Evolutionary conservation across 495 filamentous ascomycete species (phyloP).

Genomic region (Evansstolkia leycettana): DNA sequence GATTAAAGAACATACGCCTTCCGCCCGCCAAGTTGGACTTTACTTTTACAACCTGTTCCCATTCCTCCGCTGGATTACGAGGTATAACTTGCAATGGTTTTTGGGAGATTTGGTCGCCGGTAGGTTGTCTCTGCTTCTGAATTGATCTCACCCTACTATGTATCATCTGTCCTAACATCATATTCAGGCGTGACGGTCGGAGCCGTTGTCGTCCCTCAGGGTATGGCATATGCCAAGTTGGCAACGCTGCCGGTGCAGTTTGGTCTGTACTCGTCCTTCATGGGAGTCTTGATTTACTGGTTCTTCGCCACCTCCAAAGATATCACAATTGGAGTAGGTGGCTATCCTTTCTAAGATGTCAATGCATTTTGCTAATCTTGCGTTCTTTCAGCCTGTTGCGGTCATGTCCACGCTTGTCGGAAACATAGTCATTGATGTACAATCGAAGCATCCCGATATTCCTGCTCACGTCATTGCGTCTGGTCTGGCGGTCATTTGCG

Average conservation of each 20-base stretch:
- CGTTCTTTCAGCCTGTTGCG: slow-evolving; percentile 62
- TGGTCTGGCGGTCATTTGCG: slow-evolving; percentile 66
- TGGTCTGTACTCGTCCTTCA: slow-evolving; percentile 94
- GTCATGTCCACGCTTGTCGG: slow-evolving; percentile 89
- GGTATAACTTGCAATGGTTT: slow-evolving; percentile 86
- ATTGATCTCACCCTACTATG: too few relatives aligned
- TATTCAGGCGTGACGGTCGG: slow-evolving; percentile 77
- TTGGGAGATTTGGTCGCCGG: slow-evolving; percentile 83
- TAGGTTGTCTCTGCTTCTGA: slow-evolving; percentile 24
- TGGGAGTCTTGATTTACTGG: slow-evolving; percentile 95
- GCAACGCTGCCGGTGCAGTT: slow-evolving; percentile 68
- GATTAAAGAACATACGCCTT: slow-evolving; percentile 50
- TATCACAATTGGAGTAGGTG: slow-evolving; percentile 91
- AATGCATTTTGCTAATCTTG: slow-evolving; percentile 8
- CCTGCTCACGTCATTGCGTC: slow-evolving; percentile 56
- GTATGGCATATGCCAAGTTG: slow-evolving; percentile 91
- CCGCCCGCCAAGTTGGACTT: slow-evolving; percentile 30
- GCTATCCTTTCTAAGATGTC: neutral
- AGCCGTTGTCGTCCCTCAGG: slow-evolving; percentile 89
- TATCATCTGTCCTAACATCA: slow-evolving; percentile 3
- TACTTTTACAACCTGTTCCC: slow-evolving; percentile 71
- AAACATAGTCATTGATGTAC: slow-evolving; percentile 55
- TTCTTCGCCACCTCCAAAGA: slow-evolving; percentile 99
- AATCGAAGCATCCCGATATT: slow-evolving; percentile 44
- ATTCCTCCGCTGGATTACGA: slow-evolving; percentile 73